Evolutionary conservation across 1,139 yeast species (phyloP).

Genomic region (Nakaseomyces uthaithaninus): DNA sequence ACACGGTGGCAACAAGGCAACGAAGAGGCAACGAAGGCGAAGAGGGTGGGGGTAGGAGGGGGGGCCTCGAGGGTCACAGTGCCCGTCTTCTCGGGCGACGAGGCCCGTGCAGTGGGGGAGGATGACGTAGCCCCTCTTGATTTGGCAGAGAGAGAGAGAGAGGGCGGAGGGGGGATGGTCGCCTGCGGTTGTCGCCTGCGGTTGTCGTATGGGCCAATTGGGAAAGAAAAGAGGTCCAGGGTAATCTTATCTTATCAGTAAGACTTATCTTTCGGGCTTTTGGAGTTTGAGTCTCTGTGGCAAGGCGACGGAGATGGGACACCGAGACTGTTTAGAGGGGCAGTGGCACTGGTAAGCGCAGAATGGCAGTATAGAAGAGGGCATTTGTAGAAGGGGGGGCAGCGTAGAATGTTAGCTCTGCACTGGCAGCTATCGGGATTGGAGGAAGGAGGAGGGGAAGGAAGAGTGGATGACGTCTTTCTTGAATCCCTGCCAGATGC

Average conservation of each 20-base stretch:
- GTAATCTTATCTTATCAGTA: neutral
- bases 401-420: too few species aligned
- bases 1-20: neutral
- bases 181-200: too few species aligned
- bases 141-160: neutral
- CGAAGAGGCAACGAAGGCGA: neutral
- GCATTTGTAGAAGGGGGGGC: too few species aligned
- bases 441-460: too few species aligned
- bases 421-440: too few species aligned
- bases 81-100: neutral
- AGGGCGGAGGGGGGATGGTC: neutral
- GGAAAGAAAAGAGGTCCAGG: neutral
- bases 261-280: too few species aligned
- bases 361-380: neutral
- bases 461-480: too few species aligned
- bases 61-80: neutral
- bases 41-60: neutral
- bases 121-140: neutral
- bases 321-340: too few species aligned
- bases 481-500: too few species aligned
- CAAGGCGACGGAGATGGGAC: slow-evolving; percentile 1
- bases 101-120: neutral
- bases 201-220: too few species aligned
- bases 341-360: neutral
- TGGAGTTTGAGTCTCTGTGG: too few species aligned